Evolutionary conservation across 768 basidiomycete species (phyloP).

Genomic region (Trametes meyenii): DNA sequence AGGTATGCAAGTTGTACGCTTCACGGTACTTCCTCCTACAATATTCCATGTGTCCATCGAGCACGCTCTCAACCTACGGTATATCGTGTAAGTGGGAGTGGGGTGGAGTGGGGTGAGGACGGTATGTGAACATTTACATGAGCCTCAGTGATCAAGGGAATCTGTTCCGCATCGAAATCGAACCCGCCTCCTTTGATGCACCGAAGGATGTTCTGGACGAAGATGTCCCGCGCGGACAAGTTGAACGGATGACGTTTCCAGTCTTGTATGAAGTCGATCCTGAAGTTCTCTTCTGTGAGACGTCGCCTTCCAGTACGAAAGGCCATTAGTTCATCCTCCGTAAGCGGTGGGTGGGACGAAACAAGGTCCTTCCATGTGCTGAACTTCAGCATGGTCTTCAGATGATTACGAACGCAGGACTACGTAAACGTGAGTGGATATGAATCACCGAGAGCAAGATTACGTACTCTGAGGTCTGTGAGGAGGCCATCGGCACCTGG

Average conservation of each 20-base stretch:
- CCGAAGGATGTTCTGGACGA: not conserved
- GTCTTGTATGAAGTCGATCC: slow-evolving; percentile 5
- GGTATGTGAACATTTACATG: slow-evolving; percentile 1
- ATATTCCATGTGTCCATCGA: slow-evolving; percentile 10
- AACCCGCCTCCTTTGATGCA: slow-evolving; percentile 1
- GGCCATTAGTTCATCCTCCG: not conserved
- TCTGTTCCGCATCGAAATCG: not conserved
- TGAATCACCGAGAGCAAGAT: not conserved
- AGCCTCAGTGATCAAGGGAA: not conserved
- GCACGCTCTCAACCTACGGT: not conserved
- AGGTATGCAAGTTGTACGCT: not conserved
- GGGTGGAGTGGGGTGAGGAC: not conserved
- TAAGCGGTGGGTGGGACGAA: not conserved
- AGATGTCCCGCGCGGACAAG: not conserved
- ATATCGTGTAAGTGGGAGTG: not conserved
- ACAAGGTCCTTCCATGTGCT: slow-evolving; percentile 1
- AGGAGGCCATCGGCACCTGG: not conserved
- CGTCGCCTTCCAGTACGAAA: not conserved
- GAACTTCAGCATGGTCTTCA: slow-evolving; percentile 1
- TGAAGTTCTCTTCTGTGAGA: not conserved
- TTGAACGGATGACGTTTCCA: slow-evolving; percentile 1
- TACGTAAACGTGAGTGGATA: not conserved
- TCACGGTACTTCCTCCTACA: slow-evolving; percentile 7
- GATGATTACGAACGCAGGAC: not conserved
- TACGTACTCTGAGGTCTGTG: not conserved